Evolutionary conservation across 345 rosid genomes (phyloP), one percentile per base, ranked within the genome.

Genomic region (Excoecaria cochinchinensis): DNA sequence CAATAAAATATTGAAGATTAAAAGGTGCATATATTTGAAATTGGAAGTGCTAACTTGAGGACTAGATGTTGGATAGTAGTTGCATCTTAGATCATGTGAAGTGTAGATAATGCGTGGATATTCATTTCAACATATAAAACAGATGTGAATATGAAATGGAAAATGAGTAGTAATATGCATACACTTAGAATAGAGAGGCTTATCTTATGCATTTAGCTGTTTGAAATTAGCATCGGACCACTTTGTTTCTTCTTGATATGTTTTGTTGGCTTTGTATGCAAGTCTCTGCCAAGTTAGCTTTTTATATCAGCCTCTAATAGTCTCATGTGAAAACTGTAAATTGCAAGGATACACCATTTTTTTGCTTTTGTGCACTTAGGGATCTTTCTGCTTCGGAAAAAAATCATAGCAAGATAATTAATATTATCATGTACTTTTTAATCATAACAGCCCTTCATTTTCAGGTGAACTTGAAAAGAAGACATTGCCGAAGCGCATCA

Each of bases 381-480:
- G 36, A 56, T 55, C 47, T n/a, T 42, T 69, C 21, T 38, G 31
- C 51, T 44, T 62, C 14, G 21, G 48, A 47, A n/a, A 9, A 57
- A 6, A 24, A 60, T 40, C 22, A 36, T 19, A 46, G 52, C 36
- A 47, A 44, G 48, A 2, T 19, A n/a, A 12, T 53, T 24, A 5
- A 12, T 8, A 12, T 8, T 22, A 24, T 17, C 50, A 0, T 9
- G 0, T 21, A 42, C 69, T 8, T 4, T 62, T 22, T n/a, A 40
- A 65, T 52, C 15, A 56, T 14, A 44, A 57, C 48, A 11, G 19
- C 24, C 13, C 40, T 66, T 8, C 24, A 53, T 42, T 74, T 69
- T 78, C 82, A 79, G 88, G 83, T 31, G 72, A 75, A 57, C 71
- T 47, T 73, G 75, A 76, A 44, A 59, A 77, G 57, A 71, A 74